These are phyloP conservation scores for Boletus eberwhitei DNA, from an alignment of 768 basidiomycete species.

Conservation along the genomic window DNA sequence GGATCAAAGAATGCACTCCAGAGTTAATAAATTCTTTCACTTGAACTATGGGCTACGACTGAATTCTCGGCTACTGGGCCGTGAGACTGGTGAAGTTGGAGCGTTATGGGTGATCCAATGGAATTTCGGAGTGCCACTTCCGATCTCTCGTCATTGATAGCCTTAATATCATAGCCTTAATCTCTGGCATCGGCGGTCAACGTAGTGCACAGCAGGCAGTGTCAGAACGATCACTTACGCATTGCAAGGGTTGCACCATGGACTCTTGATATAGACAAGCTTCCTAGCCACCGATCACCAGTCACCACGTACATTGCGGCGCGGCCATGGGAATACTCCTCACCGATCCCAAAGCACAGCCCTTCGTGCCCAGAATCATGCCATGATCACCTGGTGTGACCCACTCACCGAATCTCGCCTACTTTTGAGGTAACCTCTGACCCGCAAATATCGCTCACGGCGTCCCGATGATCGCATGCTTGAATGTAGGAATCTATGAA, in stretches of 20 bases:
- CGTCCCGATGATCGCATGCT: constrained; percentile 31
- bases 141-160: constrained; percentile 4
- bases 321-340: neutral
- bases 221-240: neutral
- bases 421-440: constrained; percentile 42
- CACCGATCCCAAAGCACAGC: constrained; percentile 12
- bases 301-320: neutral
- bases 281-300: neutral
- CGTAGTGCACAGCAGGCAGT: neutral
- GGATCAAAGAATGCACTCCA: constrained; percentile 8
- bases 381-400: constrained; percentile 45
- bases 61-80: neutral
- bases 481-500: too few species aligned
- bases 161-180: constrained; percentile 1
- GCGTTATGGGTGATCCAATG: neutral
- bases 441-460: constrained; percentile 41
- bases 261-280: constrained; percentile 8
- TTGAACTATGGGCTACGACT: neutral
- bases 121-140: neutral
- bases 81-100: neutral
- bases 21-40: neutral
- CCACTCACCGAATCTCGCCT: constrained; percentile 53
- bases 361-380: constrained; percentile 29
- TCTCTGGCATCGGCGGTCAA: neutral
- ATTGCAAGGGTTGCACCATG: constrained; percentile 3